These are phyloP conservation scores for Syzygium syzygioides DNA, from an alignment of 441 rosid species.

Conservation along the genomic window DNA sequence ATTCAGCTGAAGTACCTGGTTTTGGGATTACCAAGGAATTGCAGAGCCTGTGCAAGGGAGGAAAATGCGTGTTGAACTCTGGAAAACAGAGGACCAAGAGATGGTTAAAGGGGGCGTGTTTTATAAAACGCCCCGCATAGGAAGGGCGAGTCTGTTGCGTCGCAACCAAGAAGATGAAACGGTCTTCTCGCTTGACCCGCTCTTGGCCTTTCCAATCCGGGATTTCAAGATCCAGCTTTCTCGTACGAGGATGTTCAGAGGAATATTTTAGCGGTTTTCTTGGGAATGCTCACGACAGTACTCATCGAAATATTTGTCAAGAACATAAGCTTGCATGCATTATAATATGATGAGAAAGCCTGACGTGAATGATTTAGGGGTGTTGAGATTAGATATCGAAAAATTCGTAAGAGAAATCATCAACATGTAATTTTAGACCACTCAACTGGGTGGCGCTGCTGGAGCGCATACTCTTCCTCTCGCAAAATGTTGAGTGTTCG, in stretches of 20 bases:
- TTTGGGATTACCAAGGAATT: background rate
- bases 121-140: background rate
- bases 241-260: background rate
- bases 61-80: background rate
- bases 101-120: background rate
- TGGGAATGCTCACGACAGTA: background rate
- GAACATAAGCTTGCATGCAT: background rate
- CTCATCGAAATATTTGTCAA: background rate
- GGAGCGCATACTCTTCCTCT: too few relatives aligned
- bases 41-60: background rate
- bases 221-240: constrained; percentile 4
- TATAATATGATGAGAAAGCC: background rate
- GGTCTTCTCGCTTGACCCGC: background rate
- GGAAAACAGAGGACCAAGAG: background rate
- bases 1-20: background rate
- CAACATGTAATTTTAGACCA: too few relatives aligned
- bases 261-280: background rate
- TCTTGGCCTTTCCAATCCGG: background rate
- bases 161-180: background rate
- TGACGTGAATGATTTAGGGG: background rate
- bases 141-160: background rate
- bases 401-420: background rate
- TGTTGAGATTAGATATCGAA: background rate
- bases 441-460: too few relatives aligned
- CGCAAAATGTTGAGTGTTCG: too few relatives aligned